Base-by-base conservation (phyloP, 2,329 filamentous ascomycete genomes). In the Xylaria sp. region DNA sequence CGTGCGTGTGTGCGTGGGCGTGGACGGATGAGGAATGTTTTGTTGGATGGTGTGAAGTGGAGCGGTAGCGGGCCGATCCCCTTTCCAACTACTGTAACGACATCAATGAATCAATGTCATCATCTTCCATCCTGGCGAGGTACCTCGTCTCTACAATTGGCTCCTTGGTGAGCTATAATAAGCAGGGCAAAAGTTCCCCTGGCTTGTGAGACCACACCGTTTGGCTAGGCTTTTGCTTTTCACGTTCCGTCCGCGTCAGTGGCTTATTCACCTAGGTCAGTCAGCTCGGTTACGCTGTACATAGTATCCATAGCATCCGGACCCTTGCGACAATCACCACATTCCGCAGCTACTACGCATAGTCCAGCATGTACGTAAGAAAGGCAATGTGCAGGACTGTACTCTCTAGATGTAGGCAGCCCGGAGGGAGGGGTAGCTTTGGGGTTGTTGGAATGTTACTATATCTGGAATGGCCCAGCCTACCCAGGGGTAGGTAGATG, bases 31-130 rank as follows among this genome's bases (percentile, higher is more conserved):
- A n/a, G n/a, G n/a, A n/a, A n/a, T n/a, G n/a, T n/a, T n/a, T n/a
- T 18, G 10, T 13, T 2, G 39, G 20, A 46, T 23, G 43, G 43
- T 20, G 41, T 45, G 50, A 41, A 43, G 48, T 45, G 66, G 55
- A 65, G 61, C 57, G 66, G 61, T 67, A 70, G 67, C 67, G 67
- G 67, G 58, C 61, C 67, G 67, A 63, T 18, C 60, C 65, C 65
- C 65, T 36, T 32, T 52, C 55, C 30, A 55, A 41, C 28, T 18
- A 28, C 23, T 23, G 12, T 30, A 10, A 30, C 46, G 10, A 28
- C n/a, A 50, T 8, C 46, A n/a, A 30, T 50, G 25, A 30, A 53
- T 32, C 30, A 34, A 41, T 56, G 53, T 56, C 34, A 41, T 56
- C 53, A 56, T 56, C 53, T 2, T 25, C 32, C 53, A 39, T 18